These are phyloP conservation scores for Diutina mesorugosa DNA, from an alignment of 1,139 yeast genomes.

Conservation along the genomic window DNA sequence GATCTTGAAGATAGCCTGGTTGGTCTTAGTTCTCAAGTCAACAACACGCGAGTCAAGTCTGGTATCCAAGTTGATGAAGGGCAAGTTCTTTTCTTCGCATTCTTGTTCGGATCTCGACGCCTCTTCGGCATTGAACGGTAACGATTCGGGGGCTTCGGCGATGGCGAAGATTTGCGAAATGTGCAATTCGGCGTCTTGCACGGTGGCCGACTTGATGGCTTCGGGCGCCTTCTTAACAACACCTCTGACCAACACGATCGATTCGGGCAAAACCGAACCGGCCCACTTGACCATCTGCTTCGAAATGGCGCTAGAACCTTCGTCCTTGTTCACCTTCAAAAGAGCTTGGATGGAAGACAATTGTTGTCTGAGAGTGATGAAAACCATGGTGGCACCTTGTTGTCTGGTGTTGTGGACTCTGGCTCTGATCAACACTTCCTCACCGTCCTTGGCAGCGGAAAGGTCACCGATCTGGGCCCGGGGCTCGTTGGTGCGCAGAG, in stretches of 20 bases:
- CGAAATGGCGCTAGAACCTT: conserved; percentile 33
- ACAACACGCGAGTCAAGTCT: conserved; percentile 90
- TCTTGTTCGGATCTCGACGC: conserved; percentile 92
- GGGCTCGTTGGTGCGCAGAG: conserved; percentile 42
- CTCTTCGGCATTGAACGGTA: conserved; percentile 92
- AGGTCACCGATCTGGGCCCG: conserved; percentile 49
- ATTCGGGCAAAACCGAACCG: conserved; percentile 71
- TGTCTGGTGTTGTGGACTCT: conserved; percentile 88
- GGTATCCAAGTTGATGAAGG: conserved; percentile 91
- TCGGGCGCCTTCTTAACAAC: conserved; percentile 73
- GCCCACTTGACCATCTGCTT: conserved; percentile 98
- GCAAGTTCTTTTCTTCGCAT: conserved; percentile 85
- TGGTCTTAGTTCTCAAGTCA: conserved; percentile 91
- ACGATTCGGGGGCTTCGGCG: conserved; percentile 81
- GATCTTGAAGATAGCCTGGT: conserved; percentile 92
- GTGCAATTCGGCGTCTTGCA: conserved; percentile 80
- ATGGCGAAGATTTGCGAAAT: conserved; percentile 63
- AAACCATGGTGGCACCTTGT: conserved; percentile 92
- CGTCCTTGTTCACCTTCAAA: conserved; percentile 36
- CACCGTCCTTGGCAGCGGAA: conserved; percentile 58
- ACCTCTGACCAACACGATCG: conserved; percentile 88
- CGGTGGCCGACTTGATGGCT: conserved; percentile 79
- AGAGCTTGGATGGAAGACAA: conserved; percentile 75
- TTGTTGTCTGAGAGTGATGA: conserved; percentile 87
- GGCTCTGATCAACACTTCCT: conserved; percentile 78